These are phyloP conservation scores for Moesziomyces globuligerus DNA, from an alignment of 1,284 basidiomycete genomes.

Conservation along the genomic window DNA sequence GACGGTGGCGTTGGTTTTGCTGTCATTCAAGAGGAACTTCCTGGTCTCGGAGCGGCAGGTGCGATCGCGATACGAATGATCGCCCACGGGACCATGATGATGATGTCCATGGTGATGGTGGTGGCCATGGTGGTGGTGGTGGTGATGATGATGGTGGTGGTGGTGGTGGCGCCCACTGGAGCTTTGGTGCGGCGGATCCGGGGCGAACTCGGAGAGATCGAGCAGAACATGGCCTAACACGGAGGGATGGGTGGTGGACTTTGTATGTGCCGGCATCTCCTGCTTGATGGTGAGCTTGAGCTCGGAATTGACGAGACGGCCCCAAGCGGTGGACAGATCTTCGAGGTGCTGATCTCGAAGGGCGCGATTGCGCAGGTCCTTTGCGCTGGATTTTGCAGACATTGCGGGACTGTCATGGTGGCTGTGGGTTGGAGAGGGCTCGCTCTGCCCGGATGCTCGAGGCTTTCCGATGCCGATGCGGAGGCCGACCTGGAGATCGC, in stretches of 20 bases:
- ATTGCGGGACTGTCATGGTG: constrained; percentile 27
- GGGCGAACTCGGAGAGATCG: constrained; percentile 80
- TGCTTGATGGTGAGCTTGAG: constrained; percentile 55
- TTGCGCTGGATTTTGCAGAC: constrained; percentile 39
- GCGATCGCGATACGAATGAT: constrained; percentile 30
- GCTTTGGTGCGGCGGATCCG: constrained; percentile 69
- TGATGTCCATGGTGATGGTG: constrained; percentile 41
- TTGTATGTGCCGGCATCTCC: constrained; percentile 35
- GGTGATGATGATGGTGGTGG: constrained; percentile 25
- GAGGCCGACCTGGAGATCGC: constrained; percentile 51
- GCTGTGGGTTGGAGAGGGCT: constrained; percentile 19
- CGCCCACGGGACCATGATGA: constrained; percentile 23
- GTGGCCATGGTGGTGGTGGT: constrained; percentile 47
- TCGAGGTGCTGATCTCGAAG: constrained; percentile 31
- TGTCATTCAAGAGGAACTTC: constrained; percentile 77
- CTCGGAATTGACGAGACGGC: constrained; percentile 48
- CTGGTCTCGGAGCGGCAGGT: constrained; percentile 71
- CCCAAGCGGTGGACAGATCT: constrained; percentile 45
- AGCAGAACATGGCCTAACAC: constrained; percentile 75
- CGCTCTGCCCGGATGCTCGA: constrained; percentile 9
- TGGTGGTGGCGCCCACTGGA: constrained; percentile 9
- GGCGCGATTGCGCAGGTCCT: constrained; percentile 27
- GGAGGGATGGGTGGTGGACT: constrained; percentile 31
- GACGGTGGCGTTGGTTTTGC: constrained; percentile 81
- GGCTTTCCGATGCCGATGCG: constrained; percentile 58